Conservation (phyloP, 192 early-diverging fungal species). For the Coemansia furcata region DNA sequence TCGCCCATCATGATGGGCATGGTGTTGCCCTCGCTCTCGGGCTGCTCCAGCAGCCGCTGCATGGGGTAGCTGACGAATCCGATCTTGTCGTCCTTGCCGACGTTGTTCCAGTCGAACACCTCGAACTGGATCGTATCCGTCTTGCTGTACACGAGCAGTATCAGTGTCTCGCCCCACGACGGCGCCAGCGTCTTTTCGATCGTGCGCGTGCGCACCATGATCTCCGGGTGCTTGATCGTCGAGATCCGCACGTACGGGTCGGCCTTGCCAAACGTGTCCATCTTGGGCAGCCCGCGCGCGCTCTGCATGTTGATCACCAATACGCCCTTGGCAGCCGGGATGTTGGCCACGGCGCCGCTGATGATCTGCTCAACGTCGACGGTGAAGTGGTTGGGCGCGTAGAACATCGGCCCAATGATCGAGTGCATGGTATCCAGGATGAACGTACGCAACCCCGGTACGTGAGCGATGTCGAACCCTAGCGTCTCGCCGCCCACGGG, state of each 20-base stretch:
- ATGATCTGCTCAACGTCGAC: conserved; percentile 79
- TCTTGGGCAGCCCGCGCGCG: conserved; percentile 80
- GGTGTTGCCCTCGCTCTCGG: conserved; percentile 47
- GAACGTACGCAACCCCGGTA: conserved; percentile 80
- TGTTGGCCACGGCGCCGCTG: conserved; percentile 61
- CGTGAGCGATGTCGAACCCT: conserved; percentile 85
- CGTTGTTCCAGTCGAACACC: conserved; percentile 77
- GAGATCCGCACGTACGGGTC: conserved; percentile 83
- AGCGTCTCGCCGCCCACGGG: conserved; percentile 84
- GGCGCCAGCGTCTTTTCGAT: conserved; percentile 80
- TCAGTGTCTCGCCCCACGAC: conserved; percentile 80
- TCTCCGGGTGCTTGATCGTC: conserved; percentile 67
- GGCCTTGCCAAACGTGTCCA: conserved; percentile 81
- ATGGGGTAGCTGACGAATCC: conserved; percentile 51
- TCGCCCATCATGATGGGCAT: conserved; percentile 51
- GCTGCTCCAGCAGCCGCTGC: conserved; percentile 52
- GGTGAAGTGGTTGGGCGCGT: conserved; percentile 75
- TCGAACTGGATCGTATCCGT: conserved; percentile 75
- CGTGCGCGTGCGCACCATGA: conserved; percentile 59
- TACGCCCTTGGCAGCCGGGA: conserved; percentile 81
- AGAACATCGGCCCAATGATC: conserved; percentile 78
- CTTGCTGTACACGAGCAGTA: conserved; percentile 72
- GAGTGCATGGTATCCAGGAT: conserved; percentile 71
- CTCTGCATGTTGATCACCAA: conserved; percentile 75
- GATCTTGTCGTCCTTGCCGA: conserved; percentile 68